These are phyloP conservation scores for Termitomyces sp. DNA, from an alignment of 768 basidiomycete species.

Conservation along the genomic window DNA sequence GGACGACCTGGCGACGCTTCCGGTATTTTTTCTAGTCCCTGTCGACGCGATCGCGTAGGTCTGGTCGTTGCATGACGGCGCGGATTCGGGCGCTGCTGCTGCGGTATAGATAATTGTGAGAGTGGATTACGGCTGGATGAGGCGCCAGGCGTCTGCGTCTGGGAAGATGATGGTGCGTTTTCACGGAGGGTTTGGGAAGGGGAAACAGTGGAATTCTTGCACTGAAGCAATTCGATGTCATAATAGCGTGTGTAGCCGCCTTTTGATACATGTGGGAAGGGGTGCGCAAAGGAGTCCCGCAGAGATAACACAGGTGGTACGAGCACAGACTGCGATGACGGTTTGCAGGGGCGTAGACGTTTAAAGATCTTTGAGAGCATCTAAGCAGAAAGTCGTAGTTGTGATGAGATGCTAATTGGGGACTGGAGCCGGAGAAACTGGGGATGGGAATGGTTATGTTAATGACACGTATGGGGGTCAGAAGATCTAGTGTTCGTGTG, in stretches of 20 bases:
- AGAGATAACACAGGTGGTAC: slow-evolving; percentile 30
- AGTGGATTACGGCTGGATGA: slow-evolving; percentile 14
- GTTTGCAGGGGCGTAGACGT: slow-evolving; percentile 15
- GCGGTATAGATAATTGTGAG: slow-evolving; percentile 18
- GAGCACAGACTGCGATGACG: slow-evolving; percentile 5
- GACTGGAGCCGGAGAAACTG: neutral
- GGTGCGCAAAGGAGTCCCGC: slow-evolving; percentile 29
- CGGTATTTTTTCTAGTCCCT: neutral
- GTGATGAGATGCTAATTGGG: neutral
- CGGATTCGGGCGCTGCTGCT: neutral
- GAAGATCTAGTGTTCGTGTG: slow-evolving; percentile 15
- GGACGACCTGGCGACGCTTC: neutral
- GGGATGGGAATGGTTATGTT: neutral
- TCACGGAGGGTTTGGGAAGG: slow-evolving; percentile 9
- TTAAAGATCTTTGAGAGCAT: slow-evolving; percentile 28
- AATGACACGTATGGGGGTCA: slow-evolving; percentile 10
- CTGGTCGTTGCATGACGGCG: slow-evolving; percentile 2
- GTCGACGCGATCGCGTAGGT: neutral
- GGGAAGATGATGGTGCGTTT: slow-evolving; percentile 6
- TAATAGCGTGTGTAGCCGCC: slow-evolving; percentile 41
- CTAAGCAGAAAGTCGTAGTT: neutral
- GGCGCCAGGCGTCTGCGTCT: slow-evolving; percentile 7
- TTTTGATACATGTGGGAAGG: slow-evolving; percentile 32
- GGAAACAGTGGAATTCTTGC: slow-evolving; percentile 1
- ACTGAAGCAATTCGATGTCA: slow-evolving; percentile 15